A percentile compares a stretch with the other conserved stretches of the same genome.
phyloP scores from a whole-genome alignment of 768 basidiomycete species.

The Kockovaella imperatae region DNA sequence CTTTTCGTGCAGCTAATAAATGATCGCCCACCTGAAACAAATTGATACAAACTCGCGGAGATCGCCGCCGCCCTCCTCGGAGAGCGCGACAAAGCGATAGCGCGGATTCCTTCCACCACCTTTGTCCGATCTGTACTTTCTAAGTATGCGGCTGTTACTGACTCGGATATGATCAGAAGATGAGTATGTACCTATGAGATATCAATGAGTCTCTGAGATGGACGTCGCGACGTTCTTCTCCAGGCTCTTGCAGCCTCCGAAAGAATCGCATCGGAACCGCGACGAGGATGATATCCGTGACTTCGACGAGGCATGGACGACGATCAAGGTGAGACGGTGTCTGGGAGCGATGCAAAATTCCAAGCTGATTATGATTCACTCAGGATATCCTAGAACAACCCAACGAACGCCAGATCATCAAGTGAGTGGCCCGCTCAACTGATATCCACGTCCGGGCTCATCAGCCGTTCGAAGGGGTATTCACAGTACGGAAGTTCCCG shows the following conservation, averaged over 20 bases:
- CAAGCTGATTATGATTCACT: not conserved
- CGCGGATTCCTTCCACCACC: no score
- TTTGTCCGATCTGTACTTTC: no score
- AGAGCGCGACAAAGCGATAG: no score
- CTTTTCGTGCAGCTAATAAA: no score
- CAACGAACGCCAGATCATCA: conserved; percentile 74
- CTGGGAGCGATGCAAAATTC: not conserved
- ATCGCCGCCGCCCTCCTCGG: no score
- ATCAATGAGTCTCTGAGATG: no score
- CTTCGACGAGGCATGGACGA: conserved; percentile 33
- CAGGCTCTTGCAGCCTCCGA: conserved; percentile 29
- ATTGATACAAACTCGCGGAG: no score
- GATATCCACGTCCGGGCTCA: not conserved
- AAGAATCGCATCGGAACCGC: conserved; percentile 4
- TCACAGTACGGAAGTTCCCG: conserved; percentile 69
- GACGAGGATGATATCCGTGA: conserved; percentile 23
- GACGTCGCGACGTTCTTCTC: conserved; percentile 32
- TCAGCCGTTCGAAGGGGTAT: conserved; percentile 58
- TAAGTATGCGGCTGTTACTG: no score
- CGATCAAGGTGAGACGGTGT: conserved; percentile 20
- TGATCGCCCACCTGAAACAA: no score
- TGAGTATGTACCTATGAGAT: no score
- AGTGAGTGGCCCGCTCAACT: conserved; percentile 8
- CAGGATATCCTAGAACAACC: conserved; percentile 78
- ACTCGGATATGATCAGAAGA: no score